phyloP scores from a whole-genome alignment of 78 protist species.

The Chrysochromulina tobinii region DNA sequence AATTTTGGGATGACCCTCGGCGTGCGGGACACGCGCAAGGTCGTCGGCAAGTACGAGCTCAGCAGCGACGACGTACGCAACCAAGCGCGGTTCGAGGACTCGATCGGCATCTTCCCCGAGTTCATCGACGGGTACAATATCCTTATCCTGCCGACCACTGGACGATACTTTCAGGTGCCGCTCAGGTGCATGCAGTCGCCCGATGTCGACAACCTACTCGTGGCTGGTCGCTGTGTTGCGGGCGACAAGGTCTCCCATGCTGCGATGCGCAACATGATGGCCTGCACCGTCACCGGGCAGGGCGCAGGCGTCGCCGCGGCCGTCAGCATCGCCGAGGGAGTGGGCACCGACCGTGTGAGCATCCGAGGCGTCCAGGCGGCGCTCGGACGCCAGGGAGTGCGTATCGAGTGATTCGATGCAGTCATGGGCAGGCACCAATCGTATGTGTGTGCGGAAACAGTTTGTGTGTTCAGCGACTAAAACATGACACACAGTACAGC shows the following conservation, averaged over 20 bases:
- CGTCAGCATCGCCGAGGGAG: too few species aligned
- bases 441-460: too few species aligned
- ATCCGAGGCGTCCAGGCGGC: too few species aligned
- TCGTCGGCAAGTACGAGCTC: not conserved
- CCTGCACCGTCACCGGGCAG: not conserved
- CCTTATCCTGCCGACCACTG: not conserved
- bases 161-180: slow-evolving; percentile 1
- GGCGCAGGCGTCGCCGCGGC: not conserved
- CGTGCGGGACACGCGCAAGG: not conserved
- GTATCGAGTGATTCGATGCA: too few species aligned
- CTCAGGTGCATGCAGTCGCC: not conserved
- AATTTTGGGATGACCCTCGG: not conserved
- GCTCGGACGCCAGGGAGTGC: too few species aligned
- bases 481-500: too few species aligned
- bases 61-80: not conserved
- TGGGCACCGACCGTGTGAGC: too few species aligned
- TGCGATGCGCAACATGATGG: not conserved
- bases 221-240: not conserved
- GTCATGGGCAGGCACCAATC: too few species aligned
- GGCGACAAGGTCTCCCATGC: not conserved
- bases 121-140: not conserved
- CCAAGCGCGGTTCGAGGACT: not conserved
- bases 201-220: not conserved
- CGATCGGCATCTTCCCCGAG: slow-evolving; percentile 11
- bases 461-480: too few species aligned